Evolutionary conservation across 306 rosid species (phyloP).

Genomic region (Gastrolobium bilobum): DNA sequence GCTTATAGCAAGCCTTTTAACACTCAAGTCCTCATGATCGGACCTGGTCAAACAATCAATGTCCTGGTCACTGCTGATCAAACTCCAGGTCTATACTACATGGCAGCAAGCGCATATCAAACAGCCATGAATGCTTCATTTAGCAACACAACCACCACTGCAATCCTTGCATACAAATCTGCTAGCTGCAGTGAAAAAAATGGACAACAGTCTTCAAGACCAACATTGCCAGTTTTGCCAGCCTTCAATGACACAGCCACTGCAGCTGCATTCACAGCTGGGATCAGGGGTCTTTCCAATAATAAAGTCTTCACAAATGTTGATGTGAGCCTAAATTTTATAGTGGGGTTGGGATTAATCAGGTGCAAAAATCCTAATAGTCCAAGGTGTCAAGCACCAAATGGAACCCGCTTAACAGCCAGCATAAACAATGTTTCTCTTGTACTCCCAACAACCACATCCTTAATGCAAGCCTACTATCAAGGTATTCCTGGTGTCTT

Average conservation of each 20-base stretch:
- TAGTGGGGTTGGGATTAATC: constrained; percentile 83
- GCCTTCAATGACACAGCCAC: constrained; percentile 78
- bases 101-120: constrained; percentile 77
- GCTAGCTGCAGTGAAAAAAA: constrained; percentile 49
- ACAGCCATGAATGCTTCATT: constrained; percentile 85
- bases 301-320: constrained; percentile 56
- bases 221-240: constrained; percentile 69
- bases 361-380: constrained; percentile 85
- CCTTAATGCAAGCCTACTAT: constrained; percentile 91
- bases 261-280: constrained; percentile 66
- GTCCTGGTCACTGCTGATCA: constrained; percentile 81
- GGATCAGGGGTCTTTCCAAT: constrained; percentile 65
- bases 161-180: constrained; percentile 83
- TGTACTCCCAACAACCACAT: constrained; percentile 71
- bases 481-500: constrained; percentile 77
- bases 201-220: constrained; percentile 49
- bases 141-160: constrained; percentile 95
- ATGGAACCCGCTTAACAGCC: constrained; percentile 92
- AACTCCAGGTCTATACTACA: constrained; percentile 78
- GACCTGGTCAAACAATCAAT: constrained; percentile 91
- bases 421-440: constrained; percentile 92
- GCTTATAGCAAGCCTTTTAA: constrained; percentile 74
- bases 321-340: constrained; percentile 66
- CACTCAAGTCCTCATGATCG: constrained; percentile 75
- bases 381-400: constrained; percentile 95